Percentiles rank a stretch among this genome's conserved stretches.
Evolutionary conservation across 345 rosid genomes (phyloP).

Genomic region (Gossypium rotundifolium): DNA sequence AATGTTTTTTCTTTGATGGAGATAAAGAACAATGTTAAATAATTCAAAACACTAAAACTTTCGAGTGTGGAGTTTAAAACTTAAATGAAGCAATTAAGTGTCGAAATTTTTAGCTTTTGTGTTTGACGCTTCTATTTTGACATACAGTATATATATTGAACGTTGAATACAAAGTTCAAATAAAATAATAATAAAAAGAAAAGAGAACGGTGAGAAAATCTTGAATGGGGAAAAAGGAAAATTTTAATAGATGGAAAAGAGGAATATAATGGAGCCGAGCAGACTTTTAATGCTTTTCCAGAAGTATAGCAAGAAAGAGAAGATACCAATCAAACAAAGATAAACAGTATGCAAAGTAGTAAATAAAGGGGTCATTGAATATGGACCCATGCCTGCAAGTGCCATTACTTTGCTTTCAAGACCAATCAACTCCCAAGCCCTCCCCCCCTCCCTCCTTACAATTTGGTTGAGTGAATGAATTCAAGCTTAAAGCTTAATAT

Average conservation of each 20-base stretch:
- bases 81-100: no score
- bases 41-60: background rate
- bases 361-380: conserved; percentile 3
- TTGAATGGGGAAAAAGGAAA: background rate
- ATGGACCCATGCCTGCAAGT: conserved; percentile 34
- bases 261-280: background rate
- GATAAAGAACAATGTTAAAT: no score
- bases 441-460: conserved; percentile 8
- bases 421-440: conserved; percentile 33
- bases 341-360: background rate
- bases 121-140: no score
- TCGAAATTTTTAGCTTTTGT: no score
- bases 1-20: background rate
- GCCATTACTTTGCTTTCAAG: conserved; percentile 60
- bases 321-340: background rate
- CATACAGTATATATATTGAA: background rate
- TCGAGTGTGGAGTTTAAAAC: background rate
- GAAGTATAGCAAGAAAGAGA: background rate
- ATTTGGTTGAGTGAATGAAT: conserved; percentile 23
- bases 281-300: background rate
- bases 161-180: background rate
- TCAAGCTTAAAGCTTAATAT: conserved; percentile 19
- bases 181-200: background rate
- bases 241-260: background rate
- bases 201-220: background rate